Conservation (phyloP, 352 stramenopile genomes). For the Phytophthora europaea region DNA sequence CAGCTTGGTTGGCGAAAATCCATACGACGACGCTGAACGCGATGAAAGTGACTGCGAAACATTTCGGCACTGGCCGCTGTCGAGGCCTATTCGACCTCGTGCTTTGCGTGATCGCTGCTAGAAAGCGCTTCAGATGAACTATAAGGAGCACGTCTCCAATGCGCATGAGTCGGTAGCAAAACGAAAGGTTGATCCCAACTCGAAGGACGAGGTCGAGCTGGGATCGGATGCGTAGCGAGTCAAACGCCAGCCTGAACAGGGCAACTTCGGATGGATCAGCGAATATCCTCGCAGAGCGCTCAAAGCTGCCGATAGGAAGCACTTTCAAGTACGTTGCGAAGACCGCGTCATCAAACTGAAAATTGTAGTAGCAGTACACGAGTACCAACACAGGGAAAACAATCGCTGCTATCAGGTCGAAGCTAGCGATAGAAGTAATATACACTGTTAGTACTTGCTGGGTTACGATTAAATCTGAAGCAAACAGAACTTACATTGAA, state of each 20-base stretch:
- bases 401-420: slow-evolving; percentile 43
- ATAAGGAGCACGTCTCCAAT: slow-evolving; percentile 29
- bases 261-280: slow-evolving; percentile 38
- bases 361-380: slow-evolving; percentile 36
- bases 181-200: slow-evolving; percentile 35
- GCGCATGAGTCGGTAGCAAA: slow-evolving; percentile 39
- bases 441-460: background rate
- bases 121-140: background rate
- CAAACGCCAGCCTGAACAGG: slow-evolving; percentile 33
- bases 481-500: slow-evolving; percentile 24
- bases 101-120: background rate
- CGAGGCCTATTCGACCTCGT: background rate
- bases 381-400: slow-evolving; percentile 36
- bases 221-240: slow-evolving; percentile 41
- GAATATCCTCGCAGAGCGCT: slow-evolving; percentile 28
- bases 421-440: slow-evolving; percentile 10
- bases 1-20: slow-evolving; percentile 13
- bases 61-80: slow-evolving; percentile 25
- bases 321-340: slow-evolving; percentile 31
- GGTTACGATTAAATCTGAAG: background rate
- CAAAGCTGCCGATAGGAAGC: slow-evolving; percentile 34
- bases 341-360: slow-evolving; percentile 38
- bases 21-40: slow-evolving; percentile 22
- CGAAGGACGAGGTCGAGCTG: slow-evolving; percentile 33
- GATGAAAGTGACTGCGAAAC: slow-evolving; percentile 27